Evolutionary conservation across 768 basidiomycete genomes (phyloP).

Genomic region (Pluteus cervinus): DNA sequence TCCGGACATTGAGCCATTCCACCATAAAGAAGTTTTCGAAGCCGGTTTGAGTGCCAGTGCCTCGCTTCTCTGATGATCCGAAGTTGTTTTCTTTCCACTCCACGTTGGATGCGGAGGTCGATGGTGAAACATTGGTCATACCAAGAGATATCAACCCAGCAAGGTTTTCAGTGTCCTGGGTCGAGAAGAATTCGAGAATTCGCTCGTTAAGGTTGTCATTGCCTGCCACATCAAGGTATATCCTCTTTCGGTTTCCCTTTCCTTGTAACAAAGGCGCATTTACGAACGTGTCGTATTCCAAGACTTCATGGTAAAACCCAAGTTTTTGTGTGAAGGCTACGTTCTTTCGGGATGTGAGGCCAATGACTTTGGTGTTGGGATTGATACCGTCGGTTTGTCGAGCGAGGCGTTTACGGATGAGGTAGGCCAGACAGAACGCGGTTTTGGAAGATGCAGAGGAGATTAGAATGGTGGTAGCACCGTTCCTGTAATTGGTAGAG

Average conservation of each 20-base stretch:
- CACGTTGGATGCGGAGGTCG: constrained; percentile 24
- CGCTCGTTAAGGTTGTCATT: constrained; percentile 42
- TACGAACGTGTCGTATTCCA: constrained; percentile 46
- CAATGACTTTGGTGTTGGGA: constrained; percentile 35
- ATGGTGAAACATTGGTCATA: constrained; percentile 48
- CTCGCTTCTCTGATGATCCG: constrained; percentile 9
- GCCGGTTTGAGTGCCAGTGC: constrained; percentile 9
- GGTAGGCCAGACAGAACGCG: constrained; percentile 63
- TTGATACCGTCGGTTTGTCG: constrained; percentile 20
- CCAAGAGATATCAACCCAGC: constrained; percentile 44
- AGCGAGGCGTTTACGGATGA: constrained; percentile 43
- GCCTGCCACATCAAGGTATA: constrained; percentile 63
- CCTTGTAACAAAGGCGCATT: constrained; percentile 22
- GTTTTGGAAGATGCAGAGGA: constrained; percentile 73
- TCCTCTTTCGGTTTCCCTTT: constrained; percentile 30
- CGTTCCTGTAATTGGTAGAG: constrained; percentile 42
- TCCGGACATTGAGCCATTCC: constrained; percentile 58
- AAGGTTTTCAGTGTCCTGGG: constrained; percentile 28
- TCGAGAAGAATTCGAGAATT: constrained; percentile 36
- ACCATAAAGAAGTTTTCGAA: constrained; percentile 63
- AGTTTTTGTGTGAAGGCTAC: constrained; percentile 47
- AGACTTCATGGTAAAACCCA: constrained; percentile 49
- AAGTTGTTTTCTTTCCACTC: constrained; percentile 36
- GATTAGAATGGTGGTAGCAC: constrained; percentile 43
- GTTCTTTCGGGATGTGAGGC: constrained; percentile 56